A percentile compares a stretch with the other conserved stretches of the same genome.
Conservation (phyloP, 768 basidiomycete genomes). For the Tricholoma furcatifolium region DNA sequence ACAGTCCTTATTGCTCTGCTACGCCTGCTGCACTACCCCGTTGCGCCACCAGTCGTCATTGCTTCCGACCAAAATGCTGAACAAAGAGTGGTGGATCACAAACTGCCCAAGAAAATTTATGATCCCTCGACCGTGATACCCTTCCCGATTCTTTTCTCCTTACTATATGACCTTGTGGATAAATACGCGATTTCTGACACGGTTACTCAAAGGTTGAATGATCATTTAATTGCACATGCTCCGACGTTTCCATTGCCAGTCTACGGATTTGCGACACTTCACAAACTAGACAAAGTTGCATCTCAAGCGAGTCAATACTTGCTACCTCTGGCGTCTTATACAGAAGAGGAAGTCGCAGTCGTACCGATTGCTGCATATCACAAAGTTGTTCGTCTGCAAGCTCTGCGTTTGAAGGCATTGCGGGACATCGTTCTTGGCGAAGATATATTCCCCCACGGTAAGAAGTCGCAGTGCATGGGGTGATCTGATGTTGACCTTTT, state of each 20-base stretch:
- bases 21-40: slow-evolving; percentile 55
- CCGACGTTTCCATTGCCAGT: slow-evolving; percentile 52
- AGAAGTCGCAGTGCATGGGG: slow-evolving; percentile 6
- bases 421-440: slow-evolving; percentile 53
- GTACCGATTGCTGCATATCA: slow-evolving; percentile 67
- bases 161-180: slow-evolving; percentile 58
- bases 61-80: slow-evolving; percentile 22
- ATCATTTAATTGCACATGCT: slow-evolving; percentile 56
- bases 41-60: slow-evolving; percentile 39
- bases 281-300: slow-evolving; percentile 46
- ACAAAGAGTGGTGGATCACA: slow-evolving; percentile 28
- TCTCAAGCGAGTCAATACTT: slow-evolving; percentile 59
- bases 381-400: slow-evolving; percentile 57
- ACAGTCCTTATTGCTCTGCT: slow-evolving; percentile 49
- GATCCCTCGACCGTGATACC: slow-evolving; percentile 54
- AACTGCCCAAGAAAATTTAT: slow-evolving; percentile 31
- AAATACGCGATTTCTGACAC: slow-evolving; percentile 59
- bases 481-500: slow-evolving; percentile 5
- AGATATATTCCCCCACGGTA: slow-evolving; percentile 70
- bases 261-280: slow-evolving; percentile 52
- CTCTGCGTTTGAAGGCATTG: slow-evolving; percentile 51
- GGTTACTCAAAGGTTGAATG: slow-evolving; percentile 40
- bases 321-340: slow-evolving; percentile 56
- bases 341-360: slow-evolving; percentile 44
- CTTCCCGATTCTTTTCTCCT: slow-evolving; percentile 55